These are phyloP conservation scores for Sporothrix euskadiensis DNA, from an alignment of 2,329 filamentous ascomycete species.

Conservation along the genomic window DNA sequence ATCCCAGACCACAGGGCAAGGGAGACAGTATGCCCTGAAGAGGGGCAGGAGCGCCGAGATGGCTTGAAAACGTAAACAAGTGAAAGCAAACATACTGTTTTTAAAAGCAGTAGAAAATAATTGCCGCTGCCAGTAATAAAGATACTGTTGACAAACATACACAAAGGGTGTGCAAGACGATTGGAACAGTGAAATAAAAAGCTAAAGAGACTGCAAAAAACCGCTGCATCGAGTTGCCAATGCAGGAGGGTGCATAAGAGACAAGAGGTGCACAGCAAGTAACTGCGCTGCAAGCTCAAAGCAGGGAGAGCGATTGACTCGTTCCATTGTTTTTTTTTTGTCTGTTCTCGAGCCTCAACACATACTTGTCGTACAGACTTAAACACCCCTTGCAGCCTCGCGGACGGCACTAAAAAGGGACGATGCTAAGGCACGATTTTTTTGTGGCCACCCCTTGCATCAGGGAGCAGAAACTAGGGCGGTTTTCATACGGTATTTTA, in stretches of 20 bases:
- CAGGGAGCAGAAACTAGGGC: background rate
- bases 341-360: background rate
- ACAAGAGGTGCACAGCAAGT: background rate
- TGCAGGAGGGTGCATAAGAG: background rate
- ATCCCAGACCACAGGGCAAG: background rate
- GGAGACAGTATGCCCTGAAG: background rate
- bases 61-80: background rate
- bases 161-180: background rate
- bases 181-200: background rate
- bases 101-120: background rate
- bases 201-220: background rate
- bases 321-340: background rate
- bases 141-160: background rate
- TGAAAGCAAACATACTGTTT: background rate
- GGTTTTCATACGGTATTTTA: background rate
- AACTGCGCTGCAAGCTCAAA: background rate
- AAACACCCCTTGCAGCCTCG: constrained; percentile 5
- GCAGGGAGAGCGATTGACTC: background rate
- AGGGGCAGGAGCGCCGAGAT: background rate
- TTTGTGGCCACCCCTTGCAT: background rate
- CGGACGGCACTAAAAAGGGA: background rate
- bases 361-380: background rate
- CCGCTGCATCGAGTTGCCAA: constrained; percentile 1
- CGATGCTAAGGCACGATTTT: background rate
- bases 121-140: background rate